phyloP scores from a whole-genome alignment of 2,329 filamentous ascomycete species.

The Pestalotiopsis sp. region DNA sequence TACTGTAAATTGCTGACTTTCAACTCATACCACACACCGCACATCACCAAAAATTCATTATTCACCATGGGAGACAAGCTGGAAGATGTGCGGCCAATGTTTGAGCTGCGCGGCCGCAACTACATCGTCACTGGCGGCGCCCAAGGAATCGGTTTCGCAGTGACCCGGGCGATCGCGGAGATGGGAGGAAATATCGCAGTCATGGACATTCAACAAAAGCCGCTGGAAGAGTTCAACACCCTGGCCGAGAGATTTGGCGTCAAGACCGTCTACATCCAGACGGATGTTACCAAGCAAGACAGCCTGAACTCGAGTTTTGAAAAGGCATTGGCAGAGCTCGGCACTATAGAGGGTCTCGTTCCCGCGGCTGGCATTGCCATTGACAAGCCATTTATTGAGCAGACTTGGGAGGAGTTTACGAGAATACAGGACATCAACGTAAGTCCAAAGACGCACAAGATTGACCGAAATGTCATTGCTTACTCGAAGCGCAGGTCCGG shows the following conservation, averaged over 20 bases:
- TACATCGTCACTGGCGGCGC: conserved; percentile 43
- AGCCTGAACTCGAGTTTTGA: conserved; percentile 22
- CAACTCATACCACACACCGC: background rate
- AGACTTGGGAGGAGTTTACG: conserved; percentile 17
- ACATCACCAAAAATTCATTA: background rate
- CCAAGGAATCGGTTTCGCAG: conserved; percentile 42
- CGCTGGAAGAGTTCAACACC: conserved; percentile 30
- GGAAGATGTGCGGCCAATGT: conserved; percentile 31
- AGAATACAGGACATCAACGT: conserved; percentile 46
- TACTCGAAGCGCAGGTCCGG: conserved; percentile 32
- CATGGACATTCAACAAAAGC: conserved; percentile 36
- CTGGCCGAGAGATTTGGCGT: conserved; percentile 17
- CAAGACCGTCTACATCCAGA: conserved; percentile 13
- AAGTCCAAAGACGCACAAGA: conserved; percentile 15
- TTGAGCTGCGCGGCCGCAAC: conserved; percentile 37
- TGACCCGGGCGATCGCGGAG: conserved; percentile 39
- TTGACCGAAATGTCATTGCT: background rate
- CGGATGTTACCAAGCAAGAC: conserved; percentile 23
- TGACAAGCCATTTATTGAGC: conserved; percentile 31
- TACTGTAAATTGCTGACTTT: background rate
- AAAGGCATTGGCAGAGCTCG: conserved; percentile 22
- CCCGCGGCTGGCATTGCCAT: conserved; percentile 31
- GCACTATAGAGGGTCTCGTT: conserved; percentile 26
- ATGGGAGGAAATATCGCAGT: conserved; percentile 44
- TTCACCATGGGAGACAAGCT: conserved; percentile 16